These are phyloP conservation scores for Cryptosporidium sp. DNA, from an alignment of 169 alveolate genomes.

Conservation along the genomic window DNA sequence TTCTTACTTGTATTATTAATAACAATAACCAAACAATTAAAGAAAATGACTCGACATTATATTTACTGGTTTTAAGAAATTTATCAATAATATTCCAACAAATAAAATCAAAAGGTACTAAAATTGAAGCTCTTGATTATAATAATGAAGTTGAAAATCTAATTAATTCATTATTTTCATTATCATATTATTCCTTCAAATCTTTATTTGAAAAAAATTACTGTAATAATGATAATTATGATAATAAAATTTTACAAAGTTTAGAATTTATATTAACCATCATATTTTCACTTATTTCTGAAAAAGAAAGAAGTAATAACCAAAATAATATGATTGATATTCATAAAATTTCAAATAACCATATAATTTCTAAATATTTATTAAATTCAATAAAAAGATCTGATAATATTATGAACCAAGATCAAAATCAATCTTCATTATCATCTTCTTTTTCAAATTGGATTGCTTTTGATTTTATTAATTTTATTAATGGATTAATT, in stretches of 20 bases:
- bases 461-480: slow-evolving; percentile 3
- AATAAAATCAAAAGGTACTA: slow-evolving; percentile 6
- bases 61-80: slow-evolving; percentile 6
- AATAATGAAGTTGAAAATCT: slow-evolving; percentile 7
- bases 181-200: slow-evolving; percentile 2
- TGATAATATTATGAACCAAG: neutral
- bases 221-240: neutral
- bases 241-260: neutral
- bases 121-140: slow-evolving; percentile 43
- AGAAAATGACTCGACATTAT: neutral
- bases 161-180: slow-evolving; percentile 1
- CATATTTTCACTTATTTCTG: slow-evolving; percentile 43
- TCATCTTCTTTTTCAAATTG: slow-evolving; percentile 18
- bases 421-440: neutral
- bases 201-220: neutral
- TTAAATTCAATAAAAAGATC: slow-evolving; percentile 11
- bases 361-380: slow-evolving; percentile 16
- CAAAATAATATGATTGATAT: neutral
- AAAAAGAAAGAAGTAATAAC: slow-evolving; percentile 1
- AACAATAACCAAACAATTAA: neutral
- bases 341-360: neutral
- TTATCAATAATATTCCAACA: slow-evolving; percentile 31
- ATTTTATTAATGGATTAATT: slow-evolving; percentile 24
- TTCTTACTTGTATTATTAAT: neutral
- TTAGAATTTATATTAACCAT: slow-evolving; percentile 37